Evolutionary conservation across 306 rosid species (phyloP), one percentile per base, ranked within the genome.

Genomic region (Delonix regia): DNA sequence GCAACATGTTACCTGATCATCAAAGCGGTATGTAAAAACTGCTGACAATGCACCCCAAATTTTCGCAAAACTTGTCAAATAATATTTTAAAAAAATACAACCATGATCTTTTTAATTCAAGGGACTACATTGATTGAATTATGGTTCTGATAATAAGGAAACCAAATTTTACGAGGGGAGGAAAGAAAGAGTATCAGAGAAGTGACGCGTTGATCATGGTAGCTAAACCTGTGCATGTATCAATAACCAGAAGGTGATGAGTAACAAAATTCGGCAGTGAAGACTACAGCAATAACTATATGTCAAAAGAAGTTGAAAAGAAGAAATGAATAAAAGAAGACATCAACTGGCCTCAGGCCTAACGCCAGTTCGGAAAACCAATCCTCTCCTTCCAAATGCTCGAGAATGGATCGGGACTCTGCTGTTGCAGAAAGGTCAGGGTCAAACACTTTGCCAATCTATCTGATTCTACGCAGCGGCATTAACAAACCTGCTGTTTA

Each of bases 231-330:
- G 89, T 87, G 91, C 33, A 85, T 87, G 80, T 87, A 85, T 85
- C 87, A 81, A 89, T 89, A 90, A 87, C 90, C 90, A 79, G 90
- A 83, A 80, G 85, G 85, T 83, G 82, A 79, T 48, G 80, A 77
- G 86, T 84, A 75, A 87, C 87, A 87, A 89, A 87, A 84, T 84
- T 89, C 86, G 47, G 45, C 81, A 87, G 90, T 86, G 86, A 78
- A 71, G 88, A 83, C 90, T 88, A 90, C 86, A 52, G 87, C 81
- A 86, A 88, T 81, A 86, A 84, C 92, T 88, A 88, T 88, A 88
- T 83, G 91, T 83, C 85, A 86, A 90, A 84, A 82, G 75, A 80
- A 79, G 74, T 84, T 75, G 59, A 71, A 76, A 45, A 51, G 41
- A 53, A 79, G 77, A 85, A 83, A 67, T 83, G 72, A 77, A 73